Base-by-base conservation (phyloP, 176 grass and related monocot genomes). In the Calamus simplicifolius region DNA sequence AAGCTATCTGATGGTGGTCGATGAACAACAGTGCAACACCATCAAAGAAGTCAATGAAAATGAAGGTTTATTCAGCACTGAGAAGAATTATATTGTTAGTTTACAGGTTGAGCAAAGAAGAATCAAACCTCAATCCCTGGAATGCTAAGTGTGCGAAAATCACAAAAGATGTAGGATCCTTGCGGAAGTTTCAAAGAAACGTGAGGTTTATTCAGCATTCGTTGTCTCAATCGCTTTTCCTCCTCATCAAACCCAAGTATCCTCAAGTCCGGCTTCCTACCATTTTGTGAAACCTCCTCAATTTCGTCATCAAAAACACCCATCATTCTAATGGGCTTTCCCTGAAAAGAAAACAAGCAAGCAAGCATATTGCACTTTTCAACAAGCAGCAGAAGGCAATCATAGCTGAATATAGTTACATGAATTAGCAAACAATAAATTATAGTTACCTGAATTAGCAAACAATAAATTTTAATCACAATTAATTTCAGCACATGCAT, bases 161-260 rank as follows among this genome's bases (percentile, higher is more conserved):
- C 87, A 71, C 87, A 83, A 72, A 92, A 97, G 35, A 92, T 89
- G 54, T 98, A 98, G 64, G 66, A 57, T 21, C 93, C 87, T 29
- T 85, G 72, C 4, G 84, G 93, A 88, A 98, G 82, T 79, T 88
- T 85, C 26, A 98, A 61, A 58, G 81, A 81, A 79, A 73, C 3
- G 21, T 78, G 79, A 27, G 78, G 65, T 48, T 51, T 79, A 50
- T 69, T 69, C 65, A 69, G 64, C 50, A 78, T 75, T 29, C 79
- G 60, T 68, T 76, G 87, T 74, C 64, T 82, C 60, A 98, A 55
- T 29, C 93, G 35, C 8, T 70, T 59, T 76, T 98, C 93, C 85
- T 98, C 93, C 65, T 92, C 93, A 54, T 82, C 84, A 81, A 98
- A 98, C 61, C 93, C 88, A 92, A 82, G 76, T 81, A 98, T 89